Evolutionary conservation across 345 rosid genomes (phyloP), one percentile per base, ranked within the genome.

Genomic region (Hibiscus mutabilis): DNA sequence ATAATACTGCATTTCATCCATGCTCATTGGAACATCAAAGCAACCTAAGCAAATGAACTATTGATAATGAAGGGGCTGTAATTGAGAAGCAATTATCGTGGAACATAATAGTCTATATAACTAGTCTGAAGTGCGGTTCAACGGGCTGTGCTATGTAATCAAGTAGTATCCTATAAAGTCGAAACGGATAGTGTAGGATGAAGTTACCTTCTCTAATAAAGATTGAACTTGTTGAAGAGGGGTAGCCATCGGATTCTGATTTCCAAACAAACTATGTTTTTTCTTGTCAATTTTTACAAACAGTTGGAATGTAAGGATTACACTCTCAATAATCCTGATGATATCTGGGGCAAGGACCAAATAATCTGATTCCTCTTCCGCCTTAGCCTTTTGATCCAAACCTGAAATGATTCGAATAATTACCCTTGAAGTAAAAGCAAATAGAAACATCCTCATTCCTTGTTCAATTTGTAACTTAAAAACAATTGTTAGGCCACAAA

Each of bases 261-360:
- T 89, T 71, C 92, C 95, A 60, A 91, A 86, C 77, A 86, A 74
- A 27, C 76, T 77, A 18, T 82, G 71, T 75, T 80, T 89, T 76
- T 76, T 87, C 88, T 87, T 92, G 81, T 95, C 99, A 86, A 79
- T 81, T 82, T 89, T 92, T 75, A 95, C 70, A 82, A 95, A 95
- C 37, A 81, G 74, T 60, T 81, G 83, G 78, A 90, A 88, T 29
- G 87, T 84, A 21, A 89, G 85, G 73, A 95, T 86, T 14, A 91
- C 71, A 78, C 75, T 86, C 78, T 95, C 97, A 25, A 92, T 78
- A 67, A 89, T 77, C 61, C 69, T 77, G 68, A 85, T 81, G 70
- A 95, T 87, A 82, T 90, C 98, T 0, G 84, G 81, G 6, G 86
- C 96, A 21, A 76, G 83, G 25, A 95, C 97, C 72, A 47, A 60